Evolutionary conservation across 2,329 filamentous ascomycete genomes (phyloP), one percentile per base, ranked within the genome.

Genomic region (Peltaster fructicola): DNA sequence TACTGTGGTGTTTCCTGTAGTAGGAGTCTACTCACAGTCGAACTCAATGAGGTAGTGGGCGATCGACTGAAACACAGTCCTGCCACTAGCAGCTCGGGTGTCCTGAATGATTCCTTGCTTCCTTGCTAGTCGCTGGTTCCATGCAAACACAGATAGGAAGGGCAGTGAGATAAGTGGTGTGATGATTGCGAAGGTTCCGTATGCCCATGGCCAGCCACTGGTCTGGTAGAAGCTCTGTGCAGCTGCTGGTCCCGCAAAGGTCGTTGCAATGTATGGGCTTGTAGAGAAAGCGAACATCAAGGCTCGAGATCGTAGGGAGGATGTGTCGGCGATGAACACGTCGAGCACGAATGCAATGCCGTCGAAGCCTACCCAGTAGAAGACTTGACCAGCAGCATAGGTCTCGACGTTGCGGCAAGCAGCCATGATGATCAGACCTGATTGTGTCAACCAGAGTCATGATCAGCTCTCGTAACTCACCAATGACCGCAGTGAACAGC

Each of bases 401-500:
- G 61, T 66, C 32, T 63, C 48, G 8, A 75, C 58, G 30, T 64
- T 65, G 2, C 57, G 53, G 44, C 65, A 75, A 2, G 56, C 59
- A 8, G 74, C 74, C 56, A 76, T 74, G 50, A 80, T 63, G 31
- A 72, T 56, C 27, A 76, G 57, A 11, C 64, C 63, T 22, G 1
- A 61, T 22, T 4, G 60, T 54, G 39, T 60, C 61, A 25, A 65
- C 48, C 8, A 54, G 26, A 2, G 69, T 49, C 38, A 64, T 64
- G 17, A 70, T 6, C 6, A 12, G 10, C 6, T 10, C 10, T 9
- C n/a, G 19, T 12, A 6, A 13, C 20, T 6, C 11, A 22, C 20
- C 20, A 14, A 22, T 22, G 9, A 11, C 11, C 11, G 15, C 7
- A 8, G 15, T 11, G 4, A 29, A 13, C 3, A 55, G 37, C 43